Evolutionary conservation across 306 rosid species (phyloP).

Genomic region (Cicer cuneatum): DNA sequence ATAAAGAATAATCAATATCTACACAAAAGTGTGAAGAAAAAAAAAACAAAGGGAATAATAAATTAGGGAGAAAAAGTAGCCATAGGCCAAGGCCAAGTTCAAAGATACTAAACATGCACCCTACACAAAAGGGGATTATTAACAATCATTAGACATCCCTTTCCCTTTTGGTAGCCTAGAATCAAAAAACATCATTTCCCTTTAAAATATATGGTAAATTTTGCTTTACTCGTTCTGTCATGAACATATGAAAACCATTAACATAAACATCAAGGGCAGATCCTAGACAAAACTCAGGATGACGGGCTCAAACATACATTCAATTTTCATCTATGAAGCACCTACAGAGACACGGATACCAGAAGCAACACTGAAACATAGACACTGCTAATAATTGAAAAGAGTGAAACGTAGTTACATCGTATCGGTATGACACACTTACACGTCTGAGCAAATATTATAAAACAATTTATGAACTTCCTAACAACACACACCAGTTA

Average conservation of each 20-base stretch:
- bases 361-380: too few species aligned
- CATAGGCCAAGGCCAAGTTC: neutral
- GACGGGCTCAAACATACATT: conserved; percentile 1
- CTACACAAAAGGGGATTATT: conserved; percentile 10
- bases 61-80: neutral
- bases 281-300: conserved; percentile 18
- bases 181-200: conserved; percentile 11
- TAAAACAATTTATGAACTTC: too few species aligned
- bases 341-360: too few species aligned
- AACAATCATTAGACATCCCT: conserved; percentile 24
- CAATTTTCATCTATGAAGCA: neutral
- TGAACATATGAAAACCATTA: conserved; percentile 21
- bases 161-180: conserved; percentile 12
- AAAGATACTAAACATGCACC: conserved; percentile 15
- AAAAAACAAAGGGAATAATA: neutral
- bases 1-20: conserved; percentile 26
- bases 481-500: neutral
- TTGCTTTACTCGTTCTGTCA: neutral
- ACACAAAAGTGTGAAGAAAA: neutral
- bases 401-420: too few species aligned
- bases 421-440: too few species aligned
- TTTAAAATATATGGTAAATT: conserved; percentile 24
- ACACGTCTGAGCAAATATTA: too few species aligned
- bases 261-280: conserved; percentile 7
- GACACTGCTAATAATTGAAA: too few species aligned